Percentiles rank a stretch among this genome's conserved stretches.
Evolutionary conservation across 202 grass and related monocot species (phyloP).

Genomic region (Dendrocalamus latiflorus): DNA sequence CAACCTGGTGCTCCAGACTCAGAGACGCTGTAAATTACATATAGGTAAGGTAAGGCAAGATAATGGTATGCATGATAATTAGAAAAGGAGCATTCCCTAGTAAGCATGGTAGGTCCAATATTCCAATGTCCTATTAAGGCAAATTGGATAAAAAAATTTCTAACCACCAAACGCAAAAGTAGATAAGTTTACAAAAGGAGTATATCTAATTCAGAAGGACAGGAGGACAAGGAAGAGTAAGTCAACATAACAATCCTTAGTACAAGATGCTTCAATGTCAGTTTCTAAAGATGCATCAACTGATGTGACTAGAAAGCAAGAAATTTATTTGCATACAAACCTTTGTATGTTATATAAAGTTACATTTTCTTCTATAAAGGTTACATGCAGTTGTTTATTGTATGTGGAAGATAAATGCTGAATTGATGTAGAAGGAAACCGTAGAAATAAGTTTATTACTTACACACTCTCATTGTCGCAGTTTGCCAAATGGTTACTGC

Average conservation of each 20-base stretch:
- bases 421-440: neutral
- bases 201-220: constrained; percentile 3
- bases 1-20: constrained; percentile 55
- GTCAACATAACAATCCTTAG: neutral
- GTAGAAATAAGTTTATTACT: constrained; percentile 44
- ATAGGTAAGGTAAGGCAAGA: neutral
- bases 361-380: neutral
- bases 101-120: neutral
- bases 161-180: neutral
- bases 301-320: neutral
- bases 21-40: constrained; percentile 41
- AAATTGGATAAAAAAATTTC: neutral
- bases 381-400: constrained; percentile 2
- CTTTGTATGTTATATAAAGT: neutral
- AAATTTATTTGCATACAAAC: neutral
- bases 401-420: neutral
- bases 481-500: constrained; percentile 57
- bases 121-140: neutral
- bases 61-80: neutral
- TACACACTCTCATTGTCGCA: constrained; percentile 75
- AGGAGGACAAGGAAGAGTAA: neutral
- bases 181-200: neutral
- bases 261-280: neutral
- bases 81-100: neutral
- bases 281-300: neutral